Conservation (phyloP, 129 eudicot species). For the Centaurea solstitialis region DNA sequence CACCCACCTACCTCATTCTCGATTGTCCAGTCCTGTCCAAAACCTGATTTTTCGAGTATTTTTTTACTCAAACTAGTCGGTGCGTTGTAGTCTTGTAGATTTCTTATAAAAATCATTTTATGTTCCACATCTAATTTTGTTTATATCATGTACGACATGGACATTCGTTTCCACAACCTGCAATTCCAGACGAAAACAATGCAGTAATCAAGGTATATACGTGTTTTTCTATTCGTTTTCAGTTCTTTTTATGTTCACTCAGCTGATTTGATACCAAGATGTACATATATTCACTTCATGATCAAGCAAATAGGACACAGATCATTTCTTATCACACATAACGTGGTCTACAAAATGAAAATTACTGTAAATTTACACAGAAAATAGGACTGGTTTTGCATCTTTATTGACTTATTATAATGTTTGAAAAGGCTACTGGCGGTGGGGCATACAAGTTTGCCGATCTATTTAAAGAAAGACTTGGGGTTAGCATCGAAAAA, state of each 20-base stretch:
- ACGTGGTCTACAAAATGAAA: neutral
- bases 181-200: slow-evolving; percentile 51
- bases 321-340: neutral
- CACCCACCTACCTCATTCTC: neutral
- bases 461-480: slow-evolving; percentile 92
- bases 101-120: neutral
- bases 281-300: neutral
- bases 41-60: neutral
- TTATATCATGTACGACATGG: neutral
- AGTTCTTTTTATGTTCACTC: neutral
- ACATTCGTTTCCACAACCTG: slow-evolving; percentile 43
- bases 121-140: neutral
- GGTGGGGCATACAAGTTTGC: slow-evolving; percentile 97
- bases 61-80: neutral
- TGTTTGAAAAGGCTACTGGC: slow-evolving; percentile 92
- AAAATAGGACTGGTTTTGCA: neutral
- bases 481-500: slow-evolving; percentile 93
- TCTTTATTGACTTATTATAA: slow-evolving; percentile 25
- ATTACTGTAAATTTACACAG: neutral
- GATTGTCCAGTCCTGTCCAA: neutral
- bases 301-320: neutral
- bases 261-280: neutral
- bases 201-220: slow-evolving; percentile 84
- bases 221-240: neutral
- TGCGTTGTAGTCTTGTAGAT: neutral